phyloP scores from a whole-genome alignment of 1,284 basidiomycete species.

The Rhodotorula sp. region DNA sequence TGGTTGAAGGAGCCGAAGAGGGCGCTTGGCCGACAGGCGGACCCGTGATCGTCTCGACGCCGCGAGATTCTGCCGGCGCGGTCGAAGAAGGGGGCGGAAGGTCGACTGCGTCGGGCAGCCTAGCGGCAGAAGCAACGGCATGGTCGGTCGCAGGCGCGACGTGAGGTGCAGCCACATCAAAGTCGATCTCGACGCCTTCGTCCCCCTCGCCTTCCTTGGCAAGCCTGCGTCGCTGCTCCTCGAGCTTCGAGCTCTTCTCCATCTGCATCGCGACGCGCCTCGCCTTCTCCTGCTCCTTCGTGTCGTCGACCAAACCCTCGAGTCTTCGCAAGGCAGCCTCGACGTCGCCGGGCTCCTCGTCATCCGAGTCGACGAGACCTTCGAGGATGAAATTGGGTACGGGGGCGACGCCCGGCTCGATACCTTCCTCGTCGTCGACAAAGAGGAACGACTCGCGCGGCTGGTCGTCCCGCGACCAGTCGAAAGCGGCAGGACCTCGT shows the following conservation, averaged over 20 bases:
- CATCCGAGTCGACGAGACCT: slow-evolving; percentile 61
- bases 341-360: slow-evolving; percentile 66
- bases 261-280: slow-evolving; percentile 78
- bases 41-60: background rate
- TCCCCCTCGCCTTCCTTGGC: slow-evolving; percentile 54
- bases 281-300: slow-evolving; percentile 65
- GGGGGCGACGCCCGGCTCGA: slow-evolving; percentile 9
- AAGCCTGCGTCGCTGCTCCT: slow-evolving; percentile 13
- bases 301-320: slow-evolving; percentile 75
- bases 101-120: no score
- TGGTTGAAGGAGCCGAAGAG: background rate
- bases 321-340: slow-evolving; percentile 72
- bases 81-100: background rate
- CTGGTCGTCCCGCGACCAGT: slow-evolving; percentile 40
- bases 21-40: background rate
- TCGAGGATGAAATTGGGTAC: slow-evolving; percentile 65
- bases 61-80: background rate
- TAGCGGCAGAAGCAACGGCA: background rate
- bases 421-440: slow-evolving; percentile 35
- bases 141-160: background rate
- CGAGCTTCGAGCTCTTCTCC: slow-evolving; percentile 57
- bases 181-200: slow-evolving; percentile 47
- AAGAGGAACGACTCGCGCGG: slow-evolving; percentile 45
- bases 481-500: slow-evolving; percentile 46
- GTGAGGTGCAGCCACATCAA: slow-evolving; percentile 12